Percentiles rank a stretch among this genome's conserved stretches.
Evolutionary conservation across 2,329 filamentous ascomycete genomes (phyloP).

Genomic region (Botrytis aclada): DNA sequence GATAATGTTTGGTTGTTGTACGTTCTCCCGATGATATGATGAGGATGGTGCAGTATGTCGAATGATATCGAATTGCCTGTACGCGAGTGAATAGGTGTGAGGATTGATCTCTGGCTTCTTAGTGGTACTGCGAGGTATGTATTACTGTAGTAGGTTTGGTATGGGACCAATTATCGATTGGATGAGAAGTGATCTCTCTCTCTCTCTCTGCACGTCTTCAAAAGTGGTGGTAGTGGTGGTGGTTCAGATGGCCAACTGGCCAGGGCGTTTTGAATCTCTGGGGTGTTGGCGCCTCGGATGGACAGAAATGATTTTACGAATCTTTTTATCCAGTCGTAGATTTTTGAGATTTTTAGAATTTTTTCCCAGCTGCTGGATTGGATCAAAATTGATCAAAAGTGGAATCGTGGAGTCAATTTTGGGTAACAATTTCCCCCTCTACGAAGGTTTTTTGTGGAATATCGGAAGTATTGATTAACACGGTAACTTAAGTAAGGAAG

Average conservation of each 20-base stretch:
- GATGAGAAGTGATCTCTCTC: neutral
- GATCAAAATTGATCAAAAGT: neutral
- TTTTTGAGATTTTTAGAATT: neutral
- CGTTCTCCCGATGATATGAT: neutral
- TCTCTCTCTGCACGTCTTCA: neutral
- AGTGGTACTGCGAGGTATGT: neutral
- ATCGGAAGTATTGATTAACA: neutral
- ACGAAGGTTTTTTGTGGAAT: neutral
- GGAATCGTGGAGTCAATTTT: neutral
- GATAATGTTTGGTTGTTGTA: neutral
- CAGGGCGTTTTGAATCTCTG: slow-evolving; percentile 5
- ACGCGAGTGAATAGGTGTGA: neutral
- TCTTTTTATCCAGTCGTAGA: neutral
- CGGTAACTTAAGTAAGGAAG: neutral
- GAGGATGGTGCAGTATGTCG: neutral
- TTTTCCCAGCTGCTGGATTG: neutral
- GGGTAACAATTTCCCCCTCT: neutral
- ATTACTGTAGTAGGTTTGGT: neutral
- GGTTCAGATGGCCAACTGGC: slow-evolving; percentile 4
- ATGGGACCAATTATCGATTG: slow-evolving; percentile 7
- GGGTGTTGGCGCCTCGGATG: slow-evolving; percentile 16
- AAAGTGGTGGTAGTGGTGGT: slow-evolving; percentile 4
- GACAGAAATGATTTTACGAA: neutral
- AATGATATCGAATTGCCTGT: neutral
- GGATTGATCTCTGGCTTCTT: neutral